Evolutionary conservation across 495 filamentous ascomycete genomes (phyloP), one percentile per base, ranked within the genome.

Genomic region (Xylaria telfairii): DNA sequence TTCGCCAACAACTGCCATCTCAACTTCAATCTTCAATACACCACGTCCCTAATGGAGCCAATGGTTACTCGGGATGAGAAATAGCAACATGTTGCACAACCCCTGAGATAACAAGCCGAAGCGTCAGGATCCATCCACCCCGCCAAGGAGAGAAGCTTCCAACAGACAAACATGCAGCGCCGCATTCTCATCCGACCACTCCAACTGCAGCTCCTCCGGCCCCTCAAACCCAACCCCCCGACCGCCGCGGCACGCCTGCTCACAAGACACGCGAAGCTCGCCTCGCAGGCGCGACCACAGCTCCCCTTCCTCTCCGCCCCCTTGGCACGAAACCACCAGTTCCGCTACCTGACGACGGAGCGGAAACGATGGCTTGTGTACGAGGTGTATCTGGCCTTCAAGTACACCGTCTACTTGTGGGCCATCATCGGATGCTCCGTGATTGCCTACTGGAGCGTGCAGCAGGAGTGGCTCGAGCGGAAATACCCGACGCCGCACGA

Each of bases 341-440:
- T 89, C 7, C 91, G 93, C 28, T 84, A 92, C 54, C 81, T 95
- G 39, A 93, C 92, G n/a, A 95, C 93, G 0, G 90, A 94, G 75
- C 87, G 86, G 64, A 91, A 90, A 66, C 83, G 85, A 32, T 89
- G 89, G 80, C 83, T 94, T 64, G 90, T 87, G 70, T 83, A 89
- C 63, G 88, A 92, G 37, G 76, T 92, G 56, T 86, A 83, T 62
- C 85, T 85, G 12, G 88, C 87, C 12, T 78, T 84, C 59, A 90
- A 93, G 67, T 92, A 87, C 71, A 86, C 82, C 37, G 76, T 79
- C 28, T 87, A 81, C 34, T 75, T 90, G 46, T 93, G 85, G 81
- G 80, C 86, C 24, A 86, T 87, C 54, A 75, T 86, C 2, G 77
- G 86, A 19, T 80, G 90, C 34, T 76, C 88, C 59, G 73, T 85